Evolutionary conservation across 768 basidiomycete genomes (phyloP).

Genomic region (Pleurotus salmoneostramineus): DNA sequence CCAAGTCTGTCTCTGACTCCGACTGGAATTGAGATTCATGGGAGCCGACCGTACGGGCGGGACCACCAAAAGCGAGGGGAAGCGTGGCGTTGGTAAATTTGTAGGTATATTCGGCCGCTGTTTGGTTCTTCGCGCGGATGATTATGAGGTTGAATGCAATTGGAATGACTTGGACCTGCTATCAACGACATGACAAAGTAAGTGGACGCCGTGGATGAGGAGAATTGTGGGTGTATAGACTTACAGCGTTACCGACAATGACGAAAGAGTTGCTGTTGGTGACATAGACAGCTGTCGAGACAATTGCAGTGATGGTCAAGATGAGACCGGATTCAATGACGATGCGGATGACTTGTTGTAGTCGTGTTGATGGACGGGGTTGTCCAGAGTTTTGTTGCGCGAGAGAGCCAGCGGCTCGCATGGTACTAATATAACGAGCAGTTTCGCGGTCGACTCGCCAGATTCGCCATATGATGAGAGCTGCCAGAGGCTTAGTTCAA

Average conservation of each 20-base stretch:
- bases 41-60: not conserved
- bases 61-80: not conserved
- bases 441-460: constrained; percentile 9
- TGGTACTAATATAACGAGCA: not conserved
- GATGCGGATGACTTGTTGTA: constrained; percentile 12
- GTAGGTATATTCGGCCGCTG: not conserved
- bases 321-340: constrained; percentile 11
- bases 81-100: not conserved
- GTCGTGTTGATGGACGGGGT: not conserved
- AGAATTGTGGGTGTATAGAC: not conserved
- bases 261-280: constrained; percentile 8
- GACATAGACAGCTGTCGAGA: constrained; percentile 5
- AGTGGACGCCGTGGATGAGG: not conserved
- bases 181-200: not conserved
- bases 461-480: constrained; percentile 12
- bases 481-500: not conserved
- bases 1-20: not conserved
- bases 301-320: constrained; percentile 10
- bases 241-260: constrained; percentile 3
- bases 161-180: constrained; percentile 10
- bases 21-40: not conserved
- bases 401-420: not conserved
- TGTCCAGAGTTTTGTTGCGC: not conserved
- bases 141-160: constrained; percentile 15
- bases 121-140: constrained; percentile 7